These are phyloP conservation scores for Ceratocystis eucalypticola DNA, from an alignment of 2,329 filamentous ascomycete genomes.

Conservation along the genomic window DNA sequence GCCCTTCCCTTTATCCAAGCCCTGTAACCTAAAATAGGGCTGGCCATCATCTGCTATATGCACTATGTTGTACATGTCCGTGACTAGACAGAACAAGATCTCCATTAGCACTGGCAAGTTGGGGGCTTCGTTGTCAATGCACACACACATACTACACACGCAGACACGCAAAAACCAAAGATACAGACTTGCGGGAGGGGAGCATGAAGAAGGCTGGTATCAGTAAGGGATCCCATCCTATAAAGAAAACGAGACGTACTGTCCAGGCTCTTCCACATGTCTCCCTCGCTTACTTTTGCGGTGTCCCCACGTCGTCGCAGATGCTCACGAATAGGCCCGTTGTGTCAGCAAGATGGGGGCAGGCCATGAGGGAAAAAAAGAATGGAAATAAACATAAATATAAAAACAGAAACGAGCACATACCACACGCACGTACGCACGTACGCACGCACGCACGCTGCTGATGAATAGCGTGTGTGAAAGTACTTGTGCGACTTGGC, in stretches of 20 bases:
- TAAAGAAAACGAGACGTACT: background rate
- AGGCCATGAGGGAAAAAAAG: background rate
- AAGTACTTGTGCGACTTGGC: background rate
- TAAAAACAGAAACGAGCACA: background rate
- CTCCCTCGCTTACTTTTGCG: background rate
- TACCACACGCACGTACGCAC: background rate
- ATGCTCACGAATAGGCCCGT: no score
- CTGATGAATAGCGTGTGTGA: no score
- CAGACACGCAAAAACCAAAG: no score
- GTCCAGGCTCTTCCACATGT: no score
- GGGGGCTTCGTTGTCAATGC: background rate
- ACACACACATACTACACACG: background rate
- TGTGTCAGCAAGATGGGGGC: no score
- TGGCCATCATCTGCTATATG: background rate
- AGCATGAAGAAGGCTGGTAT: background rate
- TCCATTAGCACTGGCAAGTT: background rate
- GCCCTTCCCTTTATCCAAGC: background rate
- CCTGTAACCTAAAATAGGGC: background rate
- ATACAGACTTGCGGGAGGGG: no score
- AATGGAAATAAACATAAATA: background rate
- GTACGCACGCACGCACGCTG: no score
- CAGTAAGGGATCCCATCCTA: background rate
- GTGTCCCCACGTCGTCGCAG: no score
- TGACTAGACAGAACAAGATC: background rate
- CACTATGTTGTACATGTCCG: background rate